Conservation (phyloP, 108 stramenopile genomes). For the Stephanodiscus minutulus region DNA sequence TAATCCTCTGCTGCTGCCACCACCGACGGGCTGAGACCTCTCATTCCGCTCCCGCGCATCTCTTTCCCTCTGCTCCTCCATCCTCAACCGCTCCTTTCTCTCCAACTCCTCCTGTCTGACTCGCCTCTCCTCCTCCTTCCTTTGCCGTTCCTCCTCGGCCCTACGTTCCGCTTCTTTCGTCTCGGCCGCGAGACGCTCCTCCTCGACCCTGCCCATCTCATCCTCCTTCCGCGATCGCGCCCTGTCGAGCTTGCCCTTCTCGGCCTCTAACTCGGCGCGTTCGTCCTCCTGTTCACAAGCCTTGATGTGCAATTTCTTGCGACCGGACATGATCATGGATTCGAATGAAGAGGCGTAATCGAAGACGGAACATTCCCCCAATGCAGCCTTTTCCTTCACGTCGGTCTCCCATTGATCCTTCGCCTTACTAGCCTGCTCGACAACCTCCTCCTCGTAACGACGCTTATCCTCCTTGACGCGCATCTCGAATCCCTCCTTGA, state of each 20-base stretch:
- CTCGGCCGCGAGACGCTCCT: slow-evolving; percentile 51
- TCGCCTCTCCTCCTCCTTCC: slow-evolving; percentile 53
- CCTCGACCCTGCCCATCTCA: slow-evolving; percentile 62
- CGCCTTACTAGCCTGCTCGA: slow-evolving; percentile 69
- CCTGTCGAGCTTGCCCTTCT: slow-evolving; percentile 69
- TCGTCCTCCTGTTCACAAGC: slow-evolving; percentile 70
- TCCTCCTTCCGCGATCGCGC: slow-evolving; percentile 75
- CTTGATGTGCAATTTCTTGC: slow-evolving; percentile 56
- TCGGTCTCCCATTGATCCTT: slow-evolving; percentile 79
- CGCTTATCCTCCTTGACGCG: slow-evolving; percentile 68
- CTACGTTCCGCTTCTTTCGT: slow-evolving; percentile 50
- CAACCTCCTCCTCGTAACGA: slow-evolving; percentile 72
- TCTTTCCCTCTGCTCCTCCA: slow-evolving; percentile 61
- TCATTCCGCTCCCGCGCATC: slow-evolving; percentile 44
- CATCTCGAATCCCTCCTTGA: slow-evolving; percentile 79
- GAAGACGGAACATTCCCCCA: slow-evolving; percentile 65
- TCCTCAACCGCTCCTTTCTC: slow-evolving; percentile 64
- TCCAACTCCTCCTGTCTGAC: slow-evolving; percentile 49
- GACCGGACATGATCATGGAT: slow-evolving; percentile 67
- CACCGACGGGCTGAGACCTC: slow-evolving; percentile 30
- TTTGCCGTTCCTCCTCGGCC: slow-evolving; percentile 67
- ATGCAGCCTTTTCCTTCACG: slow-evolving; percentile 62
- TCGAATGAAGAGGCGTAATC: slow-evolving; percentile 66
- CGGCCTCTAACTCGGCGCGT: slow-evolving; percentile 73
- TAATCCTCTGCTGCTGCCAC: slow-evolving; percentile 26